Evolutionary conservation across 2,329 filamentous ascomycete species (phyloP).

Genomic region (Nigrograna mackinnonii): DNA sequence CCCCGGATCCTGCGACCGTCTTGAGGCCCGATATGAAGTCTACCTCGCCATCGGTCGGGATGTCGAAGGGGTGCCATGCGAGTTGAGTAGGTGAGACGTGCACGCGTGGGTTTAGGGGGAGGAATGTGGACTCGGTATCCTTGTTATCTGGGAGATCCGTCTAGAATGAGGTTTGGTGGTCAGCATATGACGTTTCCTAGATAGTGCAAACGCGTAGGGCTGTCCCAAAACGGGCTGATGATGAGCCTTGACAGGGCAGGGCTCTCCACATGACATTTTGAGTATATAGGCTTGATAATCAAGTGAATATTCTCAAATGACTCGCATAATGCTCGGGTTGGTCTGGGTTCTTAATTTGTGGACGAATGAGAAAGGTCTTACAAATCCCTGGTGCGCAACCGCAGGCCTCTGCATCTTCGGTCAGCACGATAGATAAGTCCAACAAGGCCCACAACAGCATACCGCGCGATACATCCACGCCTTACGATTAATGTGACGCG

Average conservation of each 20-base stretch:
- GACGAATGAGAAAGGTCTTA: slow-evolving; percentile 19
- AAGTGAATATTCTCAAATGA: no score
- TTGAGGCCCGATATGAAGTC: slow-evolving; percentile 40
- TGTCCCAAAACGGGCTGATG: no score
- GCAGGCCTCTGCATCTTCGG: no score
- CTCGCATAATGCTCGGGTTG: no score
- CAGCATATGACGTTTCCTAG: slow-evolving; percentile 19
- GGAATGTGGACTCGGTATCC: slow-evolving; percentile 39
- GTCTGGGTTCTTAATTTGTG: not conserved
- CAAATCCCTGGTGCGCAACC: slow-evolving; percentile 42
- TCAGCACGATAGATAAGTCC: no score
- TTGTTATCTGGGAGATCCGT: slow-evolving; percentile 39
- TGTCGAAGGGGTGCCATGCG: slow-evolving; percentile 41
- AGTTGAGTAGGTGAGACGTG: slow-evolving; percentile 42
- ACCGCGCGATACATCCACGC: slow-evolving; percentile 37
- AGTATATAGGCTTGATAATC: no score
- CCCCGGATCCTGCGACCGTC: slow-evolving; percentile 42
- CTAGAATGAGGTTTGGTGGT: slow-evolving; percentile 27
- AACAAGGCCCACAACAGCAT: no score
- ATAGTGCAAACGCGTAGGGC: no score
- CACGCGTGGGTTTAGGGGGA: slow-evolving; percentile 38
- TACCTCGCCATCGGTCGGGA: slow-evolving; percentile 31
- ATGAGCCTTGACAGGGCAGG: no score
- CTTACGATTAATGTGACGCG: slow-evolving; percentile 40
- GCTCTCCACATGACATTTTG: no score